Percentiles rank a stretch among this genome's conserved stretches.
phyloP scores from a whole-genome alignment of 495 filamentous ascomycete species.

The Lophiostoma macrostomum region DNA sequence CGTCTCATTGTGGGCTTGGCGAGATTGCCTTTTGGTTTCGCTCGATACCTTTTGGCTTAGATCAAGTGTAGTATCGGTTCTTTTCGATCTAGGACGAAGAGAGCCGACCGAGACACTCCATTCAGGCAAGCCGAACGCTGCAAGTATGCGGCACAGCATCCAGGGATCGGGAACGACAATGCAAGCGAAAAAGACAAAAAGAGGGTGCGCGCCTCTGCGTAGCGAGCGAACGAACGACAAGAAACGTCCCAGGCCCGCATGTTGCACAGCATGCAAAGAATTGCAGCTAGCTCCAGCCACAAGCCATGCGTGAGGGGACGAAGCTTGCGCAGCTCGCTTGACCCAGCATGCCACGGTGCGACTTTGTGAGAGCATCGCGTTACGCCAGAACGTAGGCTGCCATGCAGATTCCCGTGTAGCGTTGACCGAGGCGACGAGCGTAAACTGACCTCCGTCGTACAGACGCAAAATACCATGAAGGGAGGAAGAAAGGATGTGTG shows the following conservation, averaged over 20 bases:
- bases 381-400: not conserved
- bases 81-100: no score
- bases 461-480: slow-evolving; percentile 1
- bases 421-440: slow-evolving; percentile 15
- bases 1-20: no score
- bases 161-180: slow-evolving; percentile 3
- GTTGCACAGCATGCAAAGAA: slow-evolving; percentile 27
- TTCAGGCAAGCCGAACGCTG: no score
- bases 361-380: slow-evolving; percentile 15
- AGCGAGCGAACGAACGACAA: slow-evolving; percentile 11
- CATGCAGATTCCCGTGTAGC: slow-evolving; percentile 1
- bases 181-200: slow-evolving; percentile 23
- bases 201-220: not conserved
- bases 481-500: not conserved
- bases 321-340: not conserved
- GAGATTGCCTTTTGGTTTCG: no score
- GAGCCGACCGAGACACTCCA: no score
- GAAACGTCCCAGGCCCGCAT: slow-evolving; percentile 11
- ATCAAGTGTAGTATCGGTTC: no score
- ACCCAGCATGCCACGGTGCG: slow-evolving; percentile 6
- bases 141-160: not conserved
- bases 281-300: slow-evolving; percentile 25
- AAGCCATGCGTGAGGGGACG: not conserved
- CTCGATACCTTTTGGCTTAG: no score
- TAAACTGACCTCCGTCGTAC: slow-evolving; percentile 33